Base-by-base conservation (phyloP, 2,329 filamentous ascomycete genomes). In the Claviceps sp. region DNA sequence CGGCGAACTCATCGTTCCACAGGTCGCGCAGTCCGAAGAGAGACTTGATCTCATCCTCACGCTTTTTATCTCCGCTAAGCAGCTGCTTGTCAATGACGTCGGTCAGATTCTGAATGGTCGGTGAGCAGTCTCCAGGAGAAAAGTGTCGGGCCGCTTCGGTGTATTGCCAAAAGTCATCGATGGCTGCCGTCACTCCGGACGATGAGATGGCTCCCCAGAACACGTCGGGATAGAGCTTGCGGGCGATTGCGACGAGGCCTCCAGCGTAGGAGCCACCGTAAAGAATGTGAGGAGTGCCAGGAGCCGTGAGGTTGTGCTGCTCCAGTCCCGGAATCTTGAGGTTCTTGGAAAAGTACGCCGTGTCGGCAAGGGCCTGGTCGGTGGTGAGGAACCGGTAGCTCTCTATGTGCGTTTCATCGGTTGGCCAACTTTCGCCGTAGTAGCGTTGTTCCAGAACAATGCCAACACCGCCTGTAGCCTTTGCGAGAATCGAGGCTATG, bases 231-330 rank as follows among this genome's bases (percentile, higher is more conserved):
- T 95, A 94, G 16, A 83, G 63, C 53, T 85, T 82, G 37, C 88
- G 81, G 40, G 88, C 67, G 59, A 95, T 84, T 0, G 88, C 86
- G 9, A 82, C 85, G 58, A 90, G 85, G 0, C 82, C 84, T 2
- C 88, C 88, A 0, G 88, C 86, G 61, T 95, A 95, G 0, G 85
- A 89, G 1, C 88, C 88, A 1, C 88, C 88, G 55, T 94, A 95
- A 0, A 81, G 80, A 54, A 95, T 83, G 69, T 84, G 93, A 0
- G 88, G 79, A 0, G 80, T 81, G 2, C 71, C 73, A 0, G 77
- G 70, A 0, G 86, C 78, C 0, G 79, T 87, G 40, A 93, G 67
- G 56, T 88, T 76, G 24, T 76, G 61, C 55, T 86, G 67, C 61
- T 86, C 82, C 5, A 89, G 67, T 0, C 86, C 86, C 0, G 79